Evolutionary conservation across 192 early-diverging fungal genomes (phyloP), one percentile per base, ranked within the genome.

Genomic region (Mortierella hygrophila): DNA sequence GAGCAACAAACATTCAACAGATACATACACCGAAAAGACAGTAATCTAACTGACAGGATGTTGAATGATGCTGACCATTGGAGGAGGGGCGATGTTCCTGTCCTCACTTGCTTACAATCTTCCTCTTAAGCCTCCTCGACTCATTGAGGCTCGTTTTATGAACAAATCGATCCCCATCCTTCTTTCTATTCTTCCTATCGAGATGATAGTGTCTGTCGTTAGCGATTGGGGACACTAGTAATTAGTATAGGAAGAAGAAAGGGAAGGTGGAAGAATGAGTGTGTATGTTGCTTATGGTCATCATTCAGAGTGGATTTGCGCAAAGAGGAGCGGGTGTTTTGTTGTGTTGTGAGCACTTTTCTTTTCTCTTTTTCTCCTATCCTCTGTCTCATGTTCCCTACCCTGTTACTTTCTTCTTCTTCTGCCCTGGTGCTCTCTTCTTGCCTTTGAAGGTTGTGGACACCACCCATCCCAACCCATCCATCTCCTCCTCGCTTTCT

Each of bases 331-430:
- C 42, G 41, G 70, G 42, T 73, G 26, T 71, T n/a, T 71, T 38
- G 13, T 57, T 63, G 65, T 68, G 16, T 80, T 68, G 79, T 41
- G 60, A 80, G 60, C 78, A 37, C 38, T 81, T 41, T 75, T 69
- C 46, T 74, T 74, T 60, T 54, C 21, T 32, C 21, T 72, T 70
- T 11, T 71, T 68, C 2, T 72, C 52, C 38, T 40, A 40, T 40
- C 38, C 38, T 60, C 10, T 46, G 21, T 13, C 42, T 47, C 42
- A 6, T 47, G 44, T 41, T 52, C 40, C 4, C 2, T 55, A 32
- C 38, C 42, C 46, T 44, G 42, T 23, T 10, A 7, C 6, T 42
- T 42, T 11, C 32, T 41, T 42, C 32, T 41, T 42, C 44, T 46
- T 41, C 38, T 70, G 69, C 6, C 38, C 38, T 73, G 72, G 46